Evolutionary conservation across 768 basidiomycete genomes (phyloP).

Genomic region (Goffeauzyma gilvescens): DNA sequence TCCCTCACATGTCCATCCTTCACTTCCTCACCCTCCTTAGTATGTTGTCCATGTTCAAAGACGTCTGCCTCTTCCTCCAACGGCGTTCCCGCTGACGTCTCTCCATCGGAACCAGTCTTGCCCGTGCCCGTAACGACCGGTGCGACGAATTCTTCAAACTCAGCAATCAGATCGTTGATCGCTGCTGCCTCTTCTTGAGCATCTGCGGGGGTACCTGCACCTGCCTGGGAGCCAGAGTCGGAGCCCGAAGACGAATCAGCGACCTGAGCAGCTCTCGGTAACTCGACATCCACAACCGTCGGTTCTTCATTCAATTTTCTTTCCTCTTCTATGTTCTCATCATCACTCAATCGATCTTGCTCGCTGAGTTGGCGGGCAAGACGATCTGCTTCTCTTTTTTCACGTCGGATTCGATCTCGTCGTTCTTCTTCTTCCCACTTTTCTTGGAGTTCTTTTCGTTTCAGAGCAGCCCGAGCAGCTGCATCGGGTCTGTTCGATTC

Average conservation of each 20-base stretch:
- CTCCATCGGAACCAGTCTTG: too few relatives aligned
- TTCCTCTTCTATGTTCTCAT: too few relatives aligned
- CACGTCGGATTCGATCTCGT: conserved; percentile 18
- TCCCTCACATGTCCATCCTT: conserved; percentile 2
- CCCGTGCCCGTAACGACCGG: too few relatives aligned
- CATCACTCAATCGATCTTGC: conserved; percentile 5
- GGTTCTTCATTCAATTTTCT: not conserved
- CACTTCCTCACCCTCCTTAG: not conserved
- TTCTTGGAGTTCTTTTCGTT: conserved; percentile 11
- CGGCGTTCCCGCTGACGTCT: conserved; percentile 8
- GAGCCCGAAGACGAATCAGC: too few relatives aligned
- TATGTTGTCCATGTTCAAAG: conserved; percentile 5
- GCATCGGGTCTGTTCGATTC: conserved; percentile 4
- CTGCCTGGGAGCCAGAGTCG: too few relatives aligned
- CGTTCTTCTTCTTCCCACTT: conserved; percentile 26
- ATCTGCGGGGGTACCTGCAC: conserved; percentile 10
- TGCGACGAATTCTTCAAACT: not conserved
- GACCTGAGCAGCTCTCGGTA: too few relatives aligned
- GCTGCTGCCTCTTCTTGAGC: conserved; percentile 9
- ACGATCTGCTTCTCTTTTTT: conserved; percentile 12
- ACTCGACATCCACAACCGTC: conserved; percentile 8
- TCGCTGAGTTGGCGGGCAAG: conserved; percentile 3
- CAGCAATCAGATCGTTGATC: not conserved
- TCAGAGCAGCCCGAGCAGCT: conserved; percentile 4
- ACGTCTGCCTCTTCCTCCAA: conserved; percentile 10